These are phyloP conservation scores for Mortierella sp. DNA, from an alignment of 371 early-diverging fungal genomes.

Conservation along the genomic window DNA sequence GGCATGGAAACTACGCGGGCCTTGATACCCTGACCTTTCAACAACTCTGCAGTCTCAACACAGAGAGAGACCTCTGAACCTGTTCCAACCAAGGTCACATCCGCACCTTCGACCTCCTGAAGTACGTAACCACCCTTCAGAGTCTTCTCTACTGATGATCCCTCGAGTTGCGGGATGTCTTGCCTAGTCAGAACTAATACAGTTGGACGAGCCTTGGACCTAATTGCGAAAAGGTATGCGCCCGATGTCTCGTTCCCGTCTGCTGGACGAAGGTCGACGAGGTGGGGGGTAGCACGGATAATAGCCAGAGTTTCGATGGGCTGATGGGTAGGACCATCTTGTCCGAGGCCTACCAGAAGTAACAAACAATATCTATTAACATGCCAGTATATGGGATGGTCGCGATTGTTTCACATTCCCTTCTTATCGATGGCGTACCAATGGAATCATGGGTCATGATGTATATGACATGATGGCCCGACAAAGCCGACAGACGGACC, in stretches of 20 bases:
- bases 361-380: not conserved
- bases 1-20: constrained; percentile 97
- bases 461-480: constrained; percentile 90
- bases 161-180: constrained; percentile 91
- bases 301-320: constrained; percentile 98
- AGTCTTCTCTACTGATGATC: constrained; percentile 83
- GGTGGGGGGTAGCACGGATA: constrained; percentile 96
- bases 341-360: constrained; percentile 62
- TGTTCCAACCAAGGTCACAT: constrained; percentile 88
- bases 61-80: constrained; percentile 97
- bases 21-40: constrained; percentile 66
- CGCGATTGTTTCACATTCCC: too few species aligned
- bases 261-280: constrained; percentile 91
- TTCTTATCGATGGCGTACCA: constrained; percentile 76
- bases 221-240: constrained; percentile 86
- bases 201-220: constrained; percentile 78
- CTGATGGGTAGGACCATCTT: constrained; percentile 99
- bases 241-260: constrained; percentile 98
- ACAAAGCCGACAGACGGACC: constrained; percentile 92
- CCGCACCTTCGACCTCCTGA: constrained; percentile 65
- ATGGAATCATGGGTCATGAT: constrained; percentile 99
- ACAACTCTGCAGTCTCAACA: constrained; percentile 83
- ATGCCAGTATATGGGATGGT: too few species aligned
- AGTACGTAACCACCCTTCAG: constrained; percentile 86
- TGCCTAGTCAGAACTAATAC: constrained; percentile 96